Evolutionary conservation across 805 yeast species (phyloP).

Genomic region (Saturnispora quitensis): DNA sequence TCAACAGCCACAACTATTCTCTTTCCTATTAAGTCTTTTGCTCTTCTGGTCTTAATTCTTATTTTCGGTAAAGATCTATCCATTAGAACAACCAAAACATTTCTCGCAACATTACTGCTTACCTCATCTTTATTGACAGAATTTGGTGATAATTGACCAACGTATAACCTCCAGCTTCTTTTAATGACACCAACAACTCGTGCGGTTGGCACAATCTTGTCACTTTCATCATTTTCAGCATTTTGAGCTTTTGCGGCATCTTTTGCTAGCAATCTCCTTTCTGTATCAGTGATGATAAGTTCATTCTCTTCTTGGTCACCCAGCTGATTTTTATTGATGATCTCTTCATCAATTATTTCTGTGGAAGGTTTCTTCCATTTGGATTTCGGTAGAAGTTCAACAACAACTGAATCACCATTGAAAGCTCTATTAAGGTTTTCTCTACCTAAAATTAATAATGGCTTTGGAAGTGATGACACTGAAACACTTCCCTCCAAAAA

Average conservation of each 20-base stretch:
- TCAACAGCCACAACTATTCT: constrained; percentile 90
- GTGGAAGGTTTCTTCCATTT: constrained; percentile 86
- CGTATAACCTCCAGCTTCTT: constrained; percentile 94
- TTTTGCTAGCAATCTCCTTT: constrained; percentile 61
- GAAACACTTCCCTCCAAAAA: constrained; percentile 79
- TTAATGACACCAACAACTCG: constrained; percentile 78
- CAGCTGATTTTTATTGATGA: constrained; percentile 48
- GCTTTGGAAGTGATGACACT: constrained; percentile 65
- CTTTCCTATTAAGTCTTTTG: constrained; percentile 72
- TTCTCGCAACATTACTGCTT: constrained; percentile 56
- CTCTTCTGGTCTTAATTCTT: constrained; percentile 79
- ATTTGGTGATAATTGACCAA: constrained; percentile 81
- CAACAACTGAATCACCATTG: constrained; percentile 85
- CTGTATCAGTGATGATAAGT: constrained; percentile 51
- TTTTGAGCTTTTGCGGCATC: constrained; percentile 62
- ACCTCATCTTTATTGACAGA: constrained; percentile 49
- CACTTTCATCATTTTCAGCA: constrained; percentile 30
- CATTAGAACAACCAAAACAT: constrained; percentile 80
- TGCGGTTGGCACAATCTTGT: constrained; percentile 81
- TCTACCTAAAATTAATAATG: constrained; percentile 73
- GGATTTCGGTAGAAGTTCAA: constrained; percentile 75
- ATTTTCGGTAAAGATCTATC: constrained; percentile 83
- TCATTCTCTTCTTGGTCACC: constrained; percentile 42
- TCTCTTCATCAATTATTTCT: constrained; percentile 68
- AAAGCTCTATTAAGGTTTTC: constrained; percentile 83